Conservation (phyloP, 441 rosid species). For the Euphorbia celastroides region DNA sequence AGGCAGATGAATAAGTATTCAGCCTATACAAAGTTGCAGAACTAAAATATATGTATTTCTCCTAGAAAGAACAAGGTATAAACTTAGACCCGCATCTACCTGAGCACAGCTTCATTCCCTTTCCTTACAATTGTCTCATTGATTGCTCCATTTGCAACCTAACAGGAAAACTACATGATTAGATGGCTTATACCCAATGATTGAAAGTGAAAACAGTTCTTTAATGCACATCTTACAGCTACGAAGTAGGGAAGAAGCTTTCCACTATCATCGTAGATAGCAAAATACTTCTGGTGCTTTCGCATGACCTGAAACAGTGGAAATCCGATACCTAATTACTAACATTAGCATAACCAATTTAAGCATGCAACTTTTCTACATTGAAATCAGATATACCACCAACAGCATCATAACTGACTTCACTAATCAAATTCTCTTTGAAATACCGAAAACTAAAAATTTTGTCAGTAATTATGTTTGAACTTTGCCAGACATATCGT, state of each 20-base stretch:
- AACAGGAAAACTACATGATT: conserved; percentile 26
- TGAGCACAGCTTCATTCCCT: conserved; percentile 99
- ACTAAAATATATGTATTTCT: neutral
- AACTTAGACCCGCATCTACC: conserved; percentile 40
- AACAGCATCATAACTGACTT: neutral
- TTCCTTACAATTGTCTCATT: conserved; percentile 68
- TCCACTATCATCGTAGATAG: conserved; percentile 59
- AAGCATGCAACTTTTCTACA: conserved; percentile 7
- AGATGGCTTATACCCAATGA: conserved; percentile 16
- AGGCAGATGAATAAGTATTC: neutral
- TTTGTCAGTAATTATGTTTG: neutral
- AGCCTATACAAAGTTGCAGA: neutral
- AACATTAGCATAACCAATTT: neutral
- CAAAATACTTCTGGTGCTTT: conserved; percentile 94
- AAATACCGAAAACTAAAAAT: neutral
- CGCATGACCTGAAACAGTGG: conserved; percentile 74
- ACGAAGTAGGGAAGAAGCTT: conserved; percentile 79
- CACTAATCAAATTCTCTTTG: neutral
- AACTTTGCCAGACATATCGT: neutral
- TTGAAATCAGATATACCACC: neutral
- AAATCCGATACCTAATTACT: conserved; percentile 14
- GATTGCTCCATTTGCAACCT: conserved; percentile 97
- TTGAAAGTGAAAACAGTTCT: conserved; percentile 7
- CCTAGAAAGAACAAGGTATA: neutral
- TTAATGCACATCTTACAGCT: conserved; percentile 49